These are phyloP conservation scores for Teunomyces tritomae DNA, from an alignment of 805 yeast species.

Conservation along the genomic window DNA sequence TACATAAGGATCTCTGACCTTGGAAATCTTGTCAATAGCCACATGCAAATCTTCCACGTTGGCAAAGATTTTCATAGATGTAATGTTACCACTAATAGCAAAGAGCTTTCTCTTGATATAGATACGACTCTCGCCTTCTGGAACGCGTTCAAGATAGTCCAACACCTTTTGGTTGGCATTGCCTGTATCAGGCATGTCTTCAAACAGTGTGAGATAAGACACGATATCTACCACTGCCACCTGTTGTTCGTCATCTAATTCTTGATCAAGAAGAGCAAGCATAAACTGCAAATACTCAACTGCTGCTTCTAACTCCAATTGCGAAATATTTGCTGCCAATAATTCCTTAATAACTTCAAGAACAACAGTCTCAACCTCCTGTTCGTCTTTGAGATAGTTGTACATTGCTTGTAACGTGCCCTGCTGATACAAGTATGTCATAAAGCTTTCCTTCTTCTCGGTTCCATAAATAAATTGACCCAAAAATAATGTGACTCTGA, in stretches of 20 bases:
- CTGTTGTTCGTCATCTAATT: conserved; percentile 1
- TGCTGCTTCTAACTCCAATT: background rate
- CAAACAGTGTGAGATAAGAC: conserved; percentile 1
- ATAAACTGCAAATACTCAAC: background rate
- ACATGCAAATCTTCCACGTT: conserved; percentile 17
- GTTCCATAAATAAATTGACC: conserved; percentile 33
- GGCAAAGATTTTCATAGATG: conserved; percentile 30
- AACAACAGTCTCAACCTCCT: conserved; percentile 5
- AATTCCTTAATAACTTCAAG: conserved; percentile 7
- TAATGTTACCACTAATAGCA: conserved; percentile 32
- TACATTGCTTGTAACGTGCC: background rate
- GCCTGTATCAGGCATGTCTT: conserved; percentile 3
- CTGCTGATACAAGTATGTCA: conserved; percentile 12
- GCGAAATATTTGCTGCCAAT: conserved; percentile 1
- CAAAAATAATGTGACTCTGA: conserved; percentile 22
- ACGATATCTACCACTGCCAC: conserved; percentile 2
- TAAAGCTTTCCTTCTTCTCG: conserved; percentile 13
- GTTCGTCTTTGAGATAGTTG: conserved; percentile 1
- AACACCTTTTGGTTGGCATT: conserved; percentile 5
- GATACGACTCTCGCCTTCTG: conserved; percentile 7
- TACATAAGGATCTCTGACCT: conserved; percentile 20
- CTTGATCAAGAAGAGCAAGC: background rate
- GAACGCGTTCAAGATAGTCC: conserved; percentile 1
- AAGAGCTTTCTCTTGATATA: conserved; percentile 27
- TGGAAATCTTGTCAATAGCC: conserved; percentile 13